Base-by-base conservation (phyloP, 148 eudicot genomes). In the Linanthus parryae region DNA sequence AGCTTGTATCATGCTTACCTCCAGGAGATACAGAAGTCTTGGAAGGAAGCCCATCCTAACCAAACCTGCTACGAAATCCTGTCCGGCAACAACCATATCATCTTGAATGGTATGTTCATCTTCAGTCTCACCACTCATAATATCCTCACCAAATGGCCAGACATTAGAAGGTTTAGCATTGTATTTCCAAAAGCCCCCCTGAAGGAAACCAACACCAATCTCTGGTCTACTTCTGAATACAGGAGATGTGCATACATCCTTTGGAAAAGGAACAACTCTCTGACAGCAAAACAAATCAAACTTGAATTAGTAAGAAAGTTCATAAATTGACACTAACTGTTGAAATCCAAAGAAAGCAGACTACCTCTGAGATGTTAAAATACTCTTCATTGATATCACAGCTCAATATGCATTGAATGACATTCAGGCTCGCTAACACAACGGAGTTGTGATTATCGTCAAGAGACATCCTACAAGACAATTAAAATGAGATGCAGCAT, bases 141-240 rank as follows among this genome's bases (percentile, higher is more conserved):
- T 28, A 54, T 70, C 75, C 54, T 73, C 78, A 56, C 49, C 74
- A 53, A 65, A 58, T 42, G 64, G 67, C 48, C 77, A 58, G 58
- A 87, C 71, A 58, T 68, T 84, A 45, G 99, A 79, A 35, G 82
- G 81, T 56, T 87, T 92, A 34, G 91, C 63, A 59, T 64, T 87
- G 63, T 87, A 92, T 72, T 92, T 92, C 96, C 99, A 92, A 57
- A 79, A 91, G 46, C 95, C 92, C 43, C 98, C 95, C 56, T 69
- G 77, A 73, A 91, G 89, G 57, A 77, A 92, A 46, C 99, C 96
- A 63, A 49, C 63, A 44, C 70, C 81, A 39, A 82, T 64, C 50
- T 82, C 86, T 38, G 94, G 94, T 57, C 79, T 79, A 61, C 76
- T 72, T 72, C 99, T 92, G 63, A 92, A 92, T 55, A 92, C 78